Evolutionary conservation across 1,284 basidiomycete genomes (phyloP).

Genomic region (Rhodotorula sp.): DNA sequence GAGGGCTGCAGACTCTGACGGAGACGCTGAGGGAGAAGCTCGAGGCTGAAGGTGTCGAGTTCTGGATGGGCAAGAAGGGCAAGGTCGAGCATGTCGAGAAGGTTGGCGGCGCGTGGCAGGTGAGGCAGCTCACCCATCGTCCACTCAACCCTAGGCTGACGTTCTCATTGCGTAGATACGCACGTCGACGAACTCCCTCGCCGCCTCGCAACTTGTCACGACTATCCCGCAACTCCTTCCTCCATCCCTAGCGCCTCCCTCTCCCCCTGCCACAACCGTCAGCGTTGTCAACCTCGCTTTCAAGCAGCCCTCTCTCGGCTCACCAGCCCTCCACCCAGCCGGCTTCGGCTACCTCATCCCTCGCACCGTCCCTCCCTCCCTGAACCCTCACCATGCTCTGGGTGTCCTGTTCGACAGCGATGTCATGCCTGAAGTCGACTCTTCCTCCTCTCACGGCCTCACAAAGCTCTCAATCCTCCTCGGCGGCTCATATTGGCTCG

Average conservation of each 20-base stretch:
- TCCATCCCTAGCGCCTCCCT: conserved; percentile 54
- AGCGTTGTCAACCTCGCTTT: conserved; percentile 66
- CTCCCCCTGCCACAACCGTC: conserved; percentile 56
- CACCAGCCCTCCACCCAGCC: conserved; percentile 50
- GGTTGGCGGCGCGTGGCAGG: conserved; percentile 18
- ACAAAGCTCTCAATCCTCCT: conserved; percentile 86
- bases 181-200: conserved; percentile 49
- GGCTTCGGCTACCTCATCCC: conserved; percentile 96
- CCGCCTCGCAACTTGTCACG: conserved; percentile 41
- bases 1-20: conserved; percentile 72
- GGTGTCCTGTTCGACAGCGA: conserved; percentile 64
- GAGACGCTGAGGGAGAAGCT: conserved; percentile 58
- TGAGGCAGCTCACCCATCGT: neutral
- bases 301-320: conserved; percentile 47
- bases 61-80: conserved; percentile 40
- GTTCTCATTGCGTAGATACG: conserved; percentile 51
- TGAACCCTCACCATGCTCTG: conserved; percentile 47
- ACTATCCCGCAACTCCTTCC: conserved; percentile 45
- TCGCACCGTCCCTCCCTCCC: conserved; percentile 61
- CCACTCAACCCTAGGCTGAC: neutral
- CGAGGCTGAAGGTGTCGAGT: conserved; percentile 47
- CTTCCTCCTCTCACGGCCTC: conserved; percentile 50
- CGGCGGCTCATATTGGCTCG: conserved; percentile 69
- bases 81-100: conserved; percentile 16
- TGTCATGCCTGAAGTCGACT: conserved; percentile 48